These are phyloP conservation scores for Pseudogymnoascus verrucosus DNA, from an alignment of 2,329 filamentous ascomycete genomes.

Conservation along the genomic window DNA sequence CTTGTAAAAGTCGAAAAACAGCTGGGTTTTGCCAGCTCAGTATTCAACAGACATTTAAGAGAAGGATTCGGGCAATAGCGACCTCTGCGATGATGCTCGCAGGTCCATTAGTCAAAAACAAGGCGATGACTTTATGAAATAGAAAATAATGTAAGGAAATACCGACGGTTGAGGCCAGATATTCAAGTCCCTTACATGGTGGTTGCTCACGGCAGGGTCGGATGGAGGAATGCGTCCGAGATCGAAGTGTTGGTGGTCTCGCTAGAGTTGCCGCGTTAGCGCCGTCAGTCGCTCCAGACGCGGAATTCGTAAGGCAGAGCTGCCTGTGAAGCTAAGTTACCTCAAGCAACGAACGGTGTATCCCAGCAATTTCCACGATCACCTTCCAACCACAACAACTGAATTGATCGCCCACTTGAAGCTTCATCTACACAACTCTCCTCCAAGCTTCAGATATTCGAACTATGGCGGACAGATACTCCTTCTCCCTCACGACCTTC, in stretches of 20 bases:
- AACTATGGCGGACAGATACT: slow-evolving; percentile 95
- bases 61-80: not conserved
- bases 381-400: not conserved
- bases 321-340: slow-evolving; percentile 11
- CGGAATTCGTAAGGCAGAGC: slow-evolving; percentile 12
- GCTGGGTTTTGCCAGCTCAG: not conserved
- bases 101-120: not conserved
- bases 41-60: slow-evolving; percentile 3
- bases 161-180: slow-evolving; percentile 2
- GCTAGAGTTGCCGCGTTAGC: not conserved
- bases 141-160: not conserved
- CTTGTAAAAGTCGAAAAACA: slow-evolving; percentile 1
- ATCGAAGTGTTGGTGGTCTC: slow-evolving; percentile 1
- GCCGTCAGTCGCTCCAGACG: not conserved
- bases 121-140: not conserved
- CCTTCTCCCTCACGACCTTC: slow-evolving; percentile 98
- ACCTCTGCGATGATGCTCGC: not conserved
- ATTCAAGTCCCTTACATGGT: not conserved
- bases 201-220: not conserved
- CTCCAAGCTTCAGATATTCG: slow-evolving; percentile 15
- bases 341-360: slow-evolving; percentile 2
- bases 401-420: not conserved
- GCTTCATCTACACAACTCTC: not conserved
- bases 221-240: not conserved
- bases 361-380: slow-evolving; percentile 11